These are phyloP conservation scores for Cyclotella atomus DNA, from an alignment of 108 stramenopile species.

Conservation along the genomic window DNA sequence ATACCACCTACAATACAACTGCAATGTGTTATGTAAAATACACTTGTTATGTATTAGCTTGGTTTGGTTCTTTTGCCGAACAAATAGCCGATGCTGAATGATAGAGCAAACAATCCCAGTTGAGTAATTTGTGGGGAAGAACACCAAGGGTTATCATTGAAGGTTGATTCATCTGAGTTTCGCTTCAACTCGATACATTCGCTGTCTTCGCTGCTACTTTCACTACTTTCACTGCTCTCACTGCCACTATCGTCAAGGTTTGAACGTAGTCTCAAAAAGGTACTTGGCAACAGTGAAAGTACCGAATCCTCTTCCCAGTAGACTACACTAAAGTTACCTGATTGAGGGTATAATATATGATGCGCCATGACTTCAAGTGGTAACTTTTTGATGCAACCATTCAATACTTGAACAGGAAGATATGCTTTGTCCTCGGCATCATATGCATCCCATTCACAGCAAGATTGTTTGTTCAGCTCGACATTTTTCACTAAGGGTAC, in stretches of 20 bases:
- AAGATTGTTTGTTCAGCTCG: constrained; percentile 1
- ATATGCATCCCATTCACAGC: constrained; percentile 37
- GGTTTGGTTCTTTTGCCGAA: not conserved
- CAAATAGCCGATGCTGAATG: not conserved
- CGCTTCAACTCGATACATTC: too few species aligned
- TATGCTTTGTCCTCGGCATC: constrained; percentile 50
- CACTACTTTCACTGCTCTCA: constrained; percentile 9
- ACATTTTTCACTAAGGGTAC: not conserved
- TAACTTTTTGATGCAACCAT: constrained; percentile 1
- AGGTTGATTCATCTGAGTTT: too few species aligned
- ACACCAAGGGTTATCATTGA: too few species aligned
- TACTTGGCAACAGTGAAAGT: constrained; percentile 33
- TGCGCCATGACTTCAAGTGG: constrained; percentile 40
- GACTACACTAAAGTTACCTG: constrained; percentile 27
- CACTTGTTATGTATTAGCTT: not conserved
- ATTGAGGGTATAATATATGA: constrained; percentile 48
- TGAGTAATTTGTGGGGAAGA: too few species aligned
- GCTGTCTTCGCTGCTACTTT: too few species aligned
- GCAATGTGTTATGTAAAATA: too few species aligned
- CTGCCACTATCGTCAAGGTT: constrained; percentile 2
- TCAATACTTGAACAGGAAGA: constrained; percentile 36
- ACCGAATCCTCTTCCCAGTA: constrained; percentile 49
- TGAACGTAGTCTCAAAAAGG: constrained; percentile 17
- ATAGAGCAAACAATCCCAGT: not conserved
- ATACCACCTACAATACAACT: too few species aligned